These are phyloP conservation scores for Ganoderma lingzhi DNA, from an alignment of 1,284 basidiomycete species.

Conservation along the genomic window DNA sequence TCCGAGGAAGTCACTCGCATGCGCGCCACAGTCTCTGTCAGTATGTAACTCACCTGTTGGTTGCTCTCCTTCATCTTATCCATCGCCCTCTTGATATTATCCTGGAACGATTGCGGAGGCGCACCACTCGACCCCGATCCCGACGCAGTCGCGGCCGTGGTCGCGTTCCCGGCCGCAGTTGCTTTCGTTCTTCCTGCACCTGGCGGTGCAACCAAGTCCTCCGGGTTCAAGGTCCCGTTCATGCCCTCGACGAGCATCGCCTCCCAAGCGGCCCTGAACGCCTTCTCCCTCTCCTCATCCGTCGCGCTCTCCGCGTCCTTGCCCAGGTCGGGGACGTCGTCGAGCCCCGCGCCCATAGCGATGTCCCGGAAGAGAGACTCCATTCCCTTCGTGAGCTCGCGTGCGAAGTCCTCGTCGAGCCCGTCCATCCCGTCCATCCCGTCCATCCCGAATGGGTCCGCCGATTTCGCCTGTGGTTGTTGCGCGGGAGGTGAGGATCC, in stretches of 20 bases:
- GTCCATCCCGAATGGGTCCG: slow-evolving; percentile 42
- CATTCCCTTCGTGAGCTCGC: slow-evolving; percentile 85
- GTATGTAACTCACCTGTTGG: slow-evolving; percentile 44
- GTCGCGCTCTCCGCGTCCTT: slow-evolving; percentile 47
- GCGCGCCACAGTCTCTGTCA: not conserved
- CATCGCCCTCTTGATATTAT: slow-evolving; percentile 82
- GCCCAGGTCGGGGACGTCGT: slow-evolving; percentile 50
- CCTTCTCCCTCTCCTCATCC: slow-evolving; percentile 51
- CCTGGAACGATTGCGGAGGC: slow-evolving; percentile 69
- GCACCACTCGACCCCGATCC: slow-evolving; percentile 18
- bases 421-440: slow-evolving; percentile 46
- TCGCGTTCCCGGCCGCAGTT: slow-evolving; percentile 27
- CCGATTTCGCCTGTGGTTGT: slow-evolving; percentile 35
- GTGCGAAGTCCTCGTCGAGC: slow-evolving; percentile 64
- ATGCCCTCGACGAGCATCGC: slow-evolving; percentile 78
- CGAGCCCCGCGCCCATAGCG: slow-evolving; percentile 43
- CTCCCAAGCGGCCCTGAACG: slow-evolving; percentile 77
- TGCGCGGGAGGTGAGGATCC: slow-evolving; percentile 30
- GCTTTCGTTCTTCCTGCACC: slow-evolving; percentile 29
- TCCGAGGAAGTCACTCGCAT: not conserved
- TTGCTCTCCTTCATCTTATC: slow-evolving; percentile 83
- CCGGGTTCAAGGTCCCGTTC: slow-evolving; percentile 54
- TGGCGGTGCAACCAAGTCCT: slow-evolving; percentile 31
- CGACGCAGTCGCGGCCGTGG: no score
- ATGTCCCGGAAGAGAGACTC: slow-evolving; percentile 84